Conservation (phyloP, 2,329 filamentous ascomycete species). For the Juglanconis juglandina region DNA sequence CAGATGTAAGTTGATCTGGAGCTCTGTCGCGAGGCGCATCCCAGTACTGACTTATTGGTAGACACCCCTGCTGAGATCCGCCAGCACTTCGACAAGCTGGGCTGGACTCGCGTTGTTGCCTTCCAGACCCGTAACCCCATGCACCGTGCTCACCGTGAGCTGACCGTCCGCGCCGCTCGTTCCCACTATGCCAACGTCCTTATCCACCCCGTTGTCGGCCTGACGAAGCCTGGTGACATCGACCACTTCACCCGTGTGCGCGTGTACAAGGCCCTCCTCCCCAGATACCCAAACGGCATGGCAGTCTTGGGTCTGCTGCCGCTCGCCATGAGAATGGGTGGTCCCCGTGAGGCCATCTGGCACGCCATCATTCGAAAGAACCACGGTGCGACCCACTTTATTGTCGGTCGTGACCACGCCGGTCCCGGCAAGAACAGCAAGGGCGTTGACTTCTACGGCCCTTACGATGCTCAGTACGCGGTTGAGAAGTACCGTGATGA, state of each 20-base stretch:
- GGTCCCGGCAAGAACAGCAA: constrained; percentile 98
- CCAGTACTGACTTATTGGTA: constrained; percentile 29
- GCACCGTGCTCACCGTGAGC: constrained; percentile 96
- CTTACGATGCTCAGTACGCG: constrained; percentile 93
- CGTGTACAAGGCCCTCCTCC: constrained; percentile 94
- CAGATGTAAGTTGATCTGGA: constrained; percentile 62
- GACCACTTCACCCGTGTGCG: constrained; percentile 99
- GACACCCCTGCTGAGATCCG: constrained; percentile 93
- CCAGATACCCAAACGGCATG: constrained; percentile 98
- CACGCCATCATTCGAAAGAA: constrained; percentile 99
- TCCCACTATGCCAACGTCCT: constrained; percentile 96
- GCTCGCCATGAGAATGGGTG: constrained; percentile 98
- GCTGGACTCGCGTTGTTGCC: constrained; percentile 94
- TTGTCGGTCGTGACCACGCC: constrained; percentile 96
- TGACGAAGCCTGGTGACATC: constrained; percentile 98
- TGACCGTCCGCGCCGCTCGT: constrained; percentile 94
- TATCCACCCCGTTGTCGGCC: constrained; percentile 96
- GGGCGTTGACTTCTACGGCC: constrained; percentile 94
- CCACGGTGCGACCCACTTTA: constrained; percentile 98
- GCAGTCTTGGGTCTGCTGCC: constrained; percentile 91
- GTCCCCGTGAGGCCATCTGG: constrained; percentile 97
- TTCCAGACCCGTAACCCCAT: constrained; percentile 99
- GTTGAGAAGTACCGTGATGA: constrained; percentile 96
- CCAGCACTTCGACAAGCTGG: constrained; percentile 97
- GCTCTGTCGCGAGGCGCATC: not conserved